phyloP scores from a whole-genome alignment of 2,329 filamentous ascomycete genomes.

The Thielaviopsis euricoi region DNA sequence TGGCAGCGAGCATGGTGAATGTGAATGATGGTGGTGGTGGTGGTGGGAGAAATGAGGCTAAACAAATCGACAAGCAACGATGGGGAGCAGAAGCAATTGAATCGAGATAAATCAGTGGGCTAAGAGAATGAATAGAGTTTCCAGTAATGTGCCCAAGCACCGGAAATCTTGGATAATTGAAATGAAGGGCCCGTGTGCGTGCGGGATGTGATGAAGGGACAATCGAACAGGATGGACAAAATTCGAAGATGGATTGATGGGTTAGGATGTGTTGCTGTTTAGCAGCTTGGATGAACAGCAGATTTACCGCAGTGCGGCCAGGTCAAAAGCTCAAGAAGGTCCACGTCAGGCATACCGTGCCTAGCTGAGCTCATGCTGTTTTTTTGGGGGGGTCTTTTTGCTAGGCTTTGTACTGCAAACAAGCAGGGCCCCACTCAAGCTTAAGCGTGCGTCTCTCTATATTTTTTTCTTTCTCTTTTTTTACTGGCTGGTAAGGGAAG shows the following conservation, averaged over 20 bases:
- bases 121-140: conserved; percentile 12
- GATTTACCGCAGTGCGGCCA: too few species aligned
- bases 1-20: conserved; percentile 62
- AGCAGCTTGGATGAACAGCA: neutral
- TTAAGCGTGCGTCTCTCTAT: neutral
- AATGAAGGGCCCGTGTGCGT: neutral
- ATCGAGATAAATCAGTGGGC: conserved; percentile 8
- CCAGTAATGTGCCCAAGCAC: neutral
- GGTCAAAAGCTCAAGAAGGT: conserved; percentile 13
- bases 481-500: neutral
- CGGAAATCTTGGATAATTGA: neutral
- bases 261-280: neutral
- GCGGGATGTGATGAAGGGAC: neutral
- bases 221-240: neutral
- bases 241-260: neutral
- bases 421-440: neutral
- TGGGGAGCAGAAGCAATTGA: conserved; percentile 2
- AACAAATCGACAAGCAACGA: neutral
- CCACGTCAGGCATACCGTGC: conserved; percentile 29
- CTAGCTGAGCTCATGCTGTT: conserved; percentile 14
- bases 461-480: too few species aligned
- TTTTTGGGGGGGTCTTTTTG: neutral
- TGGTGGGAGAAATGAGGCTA: conserved; percentile 1
- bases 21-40: neutral
- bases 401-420: neutral